Base-by-base conservation (phyloP, 768 basidiomycete species). In the Mycena latifolia region DNA sequence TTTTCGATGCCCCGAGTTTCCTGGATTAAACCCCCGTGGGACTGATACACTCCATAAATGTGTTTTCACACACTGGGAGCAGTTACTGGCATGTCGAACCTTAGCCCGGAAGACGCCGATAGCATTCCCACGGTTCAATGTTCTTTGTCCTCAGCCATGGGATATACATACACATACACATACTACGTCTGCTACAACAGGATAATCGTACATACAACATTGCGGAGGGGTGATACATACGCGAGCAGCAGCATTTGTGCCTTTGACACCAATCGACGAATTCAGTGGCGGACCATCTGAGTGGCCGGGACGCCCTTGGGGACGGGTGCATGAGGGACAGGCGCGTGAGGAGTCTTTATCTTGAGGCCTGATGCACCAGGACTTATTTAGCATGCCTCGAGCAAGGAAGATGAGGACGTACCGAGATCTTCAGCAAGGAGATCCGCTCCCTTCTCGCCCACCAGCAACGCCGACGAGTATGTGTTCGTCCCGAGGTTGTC, bases 401-500 rank as follows among this genome's bases (percentile, higher is more conserved):
- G n/a, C n/a, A n/a, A n/a, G 25, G n/a, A 24, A 45, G 14, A 17
- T 9, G 17, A 10, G 39, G 48, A 64, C 82, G 59, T 69, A 88
- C 89, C 89, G 50, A 92, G 84, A 3, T 90, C 89, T 77, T 89
- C 87, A 9, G 84, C 82, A 43, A 92, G 74, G 46, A 92, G 74
- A 69, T 82, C 78, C 17, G 88, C 89, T 33, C 87, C 89, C 78
- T 91, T 91, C 82, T 91, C 89, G 31, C 90, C 89, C 41, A 90
- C 87, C 33, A 90, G 75, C 67, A 92, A 77, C 18, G 90, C 90
- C 61, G 89, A 88, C 33, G 89, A 90, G 79, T 91, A 90, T 7
- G 89, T 91, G 81, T 90, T 90, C 46, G 89, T 90, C 64, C 89
- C 89, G 69, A 90, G 77, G 77, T 91, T 91, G 70, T 89, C 89